These are phyloP conservation scores for Tetraselmis striata DNA, from an alignment of 139 green algal genomes.

Conservation along the genomic window DNA sequence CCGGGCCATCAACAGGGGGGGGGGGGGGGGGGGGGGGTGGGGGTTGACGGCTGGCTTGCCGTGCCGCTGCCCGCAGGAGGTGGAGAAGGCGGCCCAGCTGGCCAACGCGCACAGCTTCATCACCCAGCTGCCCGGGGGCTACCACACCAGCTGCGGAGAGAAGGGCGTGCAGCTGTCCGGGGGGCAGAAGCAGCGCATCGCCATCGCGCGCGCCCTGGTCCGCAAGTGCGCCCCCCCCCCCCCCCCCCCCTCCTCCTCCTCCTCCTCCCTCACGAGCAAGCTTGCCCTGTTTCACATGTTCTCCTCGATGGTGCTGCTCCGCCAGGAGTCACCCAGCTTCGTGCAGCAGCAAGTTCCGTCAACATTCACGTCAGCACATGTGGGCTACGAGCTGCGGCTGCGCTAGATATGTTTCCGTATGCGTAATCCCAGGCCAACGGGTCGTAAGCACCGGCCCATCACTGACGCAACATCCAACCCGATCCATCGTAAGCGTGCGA, in stretches of 20 bases:
- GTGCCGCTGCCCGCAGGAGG: neutral
- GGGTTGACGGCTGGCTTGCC: neutral
- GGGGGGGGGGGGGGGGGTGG: neutral
- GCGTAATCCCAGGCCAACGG: too few species aligned
- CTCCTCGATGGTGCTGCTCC: too few species aligned
- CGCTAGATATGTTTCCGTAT: too few species aligned
- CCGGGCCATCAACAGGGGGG: neutral
- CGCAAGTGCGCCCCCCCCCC: neutral
- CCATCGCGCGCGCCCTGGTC: slow-evolving; percentile 36
- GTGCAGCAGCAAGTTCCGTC: too few species aligned
- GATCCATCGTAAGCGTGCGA: too few species aligned
- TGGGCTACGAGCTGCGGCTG: too few species aligned
- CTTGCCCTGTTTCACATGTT: too few species aligned
- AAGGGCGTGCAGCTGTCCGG: slow-evolving; percentile 71
- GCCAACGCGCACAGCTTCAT: slow-evolving; percentile 51
- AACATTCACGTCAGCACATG: too few species aligned
- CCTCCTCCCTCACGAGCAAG: too few species aligned
- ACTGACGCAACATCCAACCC: too few species aligned
- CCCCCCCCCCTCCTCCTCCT: neutral
- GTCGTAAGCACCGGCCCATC: too few species aligned
- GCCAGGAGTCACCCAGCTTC: too few species aligned
- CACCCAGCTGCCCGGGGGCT: slow-evolving; percentile 44
- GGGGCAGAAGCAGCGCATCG: slow-evolving; percentile 59
- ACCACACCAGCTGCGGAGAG: slow-evolving; percentile 78
- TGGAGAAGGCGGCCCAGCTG: slow-evolving; percentile 17